These are phyloP conservation scores for Oenanthe javanica DNA, from an alignment of 140 eudicot genomes.

Conservation along the genomic window DNA sequence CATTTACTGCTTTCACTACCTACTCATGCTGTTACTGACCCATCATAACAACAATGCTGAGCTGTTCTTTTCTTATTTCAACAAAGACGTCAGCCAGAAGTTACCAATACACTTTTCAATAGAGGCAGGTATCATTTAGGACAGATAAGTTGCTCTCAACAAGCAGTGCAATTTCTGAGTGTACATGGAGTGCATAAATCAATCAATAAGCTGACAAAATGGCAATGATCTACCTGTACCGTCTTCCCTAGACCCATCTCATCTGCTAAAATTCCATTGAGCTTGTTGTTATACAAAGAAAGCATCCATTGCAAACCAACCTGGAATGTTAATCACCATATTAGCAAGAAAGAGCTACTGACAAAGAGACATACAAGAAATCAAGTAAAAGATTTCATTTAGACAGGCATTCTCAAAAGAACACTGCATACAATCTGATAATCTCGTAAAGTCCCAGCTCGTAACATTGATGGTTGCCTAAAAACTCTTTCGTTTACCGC, in stretches of 20 bases:
- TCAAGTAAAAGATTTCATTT: not conserved
- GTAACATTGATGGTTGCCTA: constrained; percentile 90
- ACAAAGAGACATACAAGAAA: not conserved
- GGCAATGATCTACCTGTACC: constrained; percentile 53
- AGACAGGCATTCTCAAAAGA: constrained; percentile 3
- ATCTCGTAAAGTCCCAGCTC: constrained; percentile 90
- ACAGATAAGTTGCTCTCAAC: not conserved
- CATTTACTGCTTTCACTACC: not conserved
- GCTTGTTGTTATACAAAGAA: constrained; percentile 87
- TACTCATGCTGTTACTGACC: not conserved
- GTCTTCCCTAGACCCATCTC: constrained; percentile 99
- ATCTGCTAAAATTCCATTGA: constrained; percentile 98
- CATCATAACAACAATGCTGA: not conserved
- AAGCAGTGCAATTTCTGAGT: not conserved
- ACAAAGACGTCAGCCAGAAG: not conserved
- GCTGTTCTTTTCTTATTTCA: not conserved
- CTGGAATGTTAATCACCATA: constrained; percentile 29
- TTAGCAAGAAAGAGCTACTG: constrained; percentile 5
- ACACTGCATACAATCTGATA: constrained; percentile 81
- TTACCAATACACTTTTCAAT: not conserved
- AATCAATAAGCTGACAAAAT: not conserved
- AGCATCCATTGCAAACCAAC: constrained; percentile 97
- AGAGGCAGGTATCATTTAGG: not conserved
- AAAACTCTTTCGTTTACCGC: constrained; percentile 88
- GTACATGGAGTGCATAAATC: not conserved